Evolutionary conservation across 2,329 filamentous ascomycete genomes (phyloP), one percentile per base, ranked within the genome.

Genomic region (Penicillium sp.): DNA sequence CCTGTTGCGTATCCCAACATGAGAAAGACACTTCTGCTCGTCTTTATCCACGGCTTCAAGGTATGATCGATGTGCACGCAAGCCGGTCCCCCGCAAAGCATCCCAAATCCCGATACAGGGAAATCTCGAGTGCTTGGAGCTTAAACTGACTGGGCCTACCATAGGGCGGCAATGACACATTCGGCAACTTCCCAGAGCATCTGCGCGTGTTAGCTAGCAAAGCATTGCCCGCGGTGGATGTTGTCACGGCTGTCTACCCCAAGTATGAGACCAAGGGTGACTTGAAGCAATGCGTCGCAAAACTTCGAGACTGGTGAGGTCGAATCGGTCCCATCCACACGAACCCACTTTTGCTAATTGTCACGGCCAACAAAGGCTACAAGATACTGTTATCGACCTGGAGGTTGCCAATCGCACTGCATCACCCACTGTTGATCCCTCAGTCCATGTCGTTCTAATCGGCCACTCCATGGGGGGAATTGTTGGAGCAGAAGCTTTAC

Each of bases 401-500:
- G 93, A 99, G 75, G 92, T 97, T 53, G 86, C 83, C 27, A 88
- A 89, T 62, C 81, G 82, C 43, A 93, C 91, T 0, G 84, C 89
- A 1, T 92, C 88, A 5, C 92, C 92, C 0, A 96, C 90, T 0
- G 82, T 96, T 59, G 90, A 95, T 57, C 91, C 92, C 5, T 91
- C 88, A 0, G 90, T 96, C 18, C 87, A 86, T 66, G 88, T 89
- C 27, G 82, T 96, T 44, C 82, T 97, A 14, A 78, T 95, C 53
- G 92, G 92, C 22, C 92, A 97, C 72, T 92, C 88, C 8, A 97
- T 89, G 89, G 89, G 89, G 63, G 94, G 94, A 64, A 97, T 97
- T 65, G 92, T 97, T 44, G 93, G 91, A 10, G 93, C 92, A 32
- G 94, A 97, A 70, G 88, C 91, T 13, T 80, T 93, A 58, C 83